Conservation (phyloP, 257 asterid genomes). For the Nicotiana obtusifolia region DNA sequence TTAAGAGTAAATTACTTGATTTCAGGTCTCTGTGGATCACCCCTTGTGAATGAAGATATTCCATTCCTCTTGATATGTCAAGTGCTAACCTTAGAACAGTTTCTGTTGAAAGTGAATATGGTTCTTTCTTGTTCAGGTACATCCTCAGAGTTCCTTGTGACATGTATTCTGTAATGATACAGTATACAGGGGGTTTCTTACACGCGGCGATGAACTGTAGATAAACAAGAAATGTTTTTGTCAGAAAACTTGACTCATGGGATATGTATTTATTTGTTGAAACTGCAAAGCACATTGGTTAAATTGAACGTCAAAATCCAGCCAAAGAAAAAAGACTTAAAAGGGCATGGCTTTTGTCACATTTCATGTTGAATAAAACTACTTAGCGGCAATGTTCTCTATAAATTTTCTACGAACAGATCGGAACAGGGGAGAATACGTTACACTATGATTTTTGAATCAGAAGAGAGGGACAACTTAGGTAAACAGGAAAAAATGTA, state of each 20-base stretch:
- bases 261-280: neutral
- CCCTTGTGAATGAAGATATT: slow-evolving; percentile 36
- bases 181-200: slow-evolving; percentile 39
- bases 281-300: neutral
- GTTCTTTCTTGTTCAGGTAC: slow-evolving; percentile 43
- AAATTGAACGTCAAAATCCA: neutral
- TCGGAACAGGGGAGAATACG: too few species aligned
- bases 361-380: neutral
- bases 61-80: slow-evolving; percentile 42
- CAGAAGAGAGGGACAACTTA: neutral
- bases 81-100: slow-evolving; percentile 38
- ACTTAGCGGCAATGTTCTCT: neutral
- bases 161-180: slow-evolving; percentile 43
- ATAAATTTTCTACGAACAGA: neutral
- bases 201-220: slow-evolving; percentile 36
- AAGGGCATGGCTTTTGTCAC: neutral
- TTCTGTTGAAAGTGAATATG: slow-evolving; percentile 35
- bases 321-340: neutral
- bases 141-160: slow-evolving; percentile 41
- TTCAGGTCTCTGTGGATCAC: slow-evolving; percentile 38
- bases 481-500: neutral
- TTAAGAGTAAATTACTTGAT: slow-evolving; percentile 26
- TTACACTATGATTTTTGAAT: too few species aligned
- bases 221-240: neutral
- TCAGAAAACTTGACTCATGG: neutral